A percentile compares a stretch with the other conserved stretches of the same genome.
These are phyloP conservation scores for Gymnopilus dilepis DNA, from an alignment of 768 basidiomycete genomes.

Conservation along the genomic window DNA sequence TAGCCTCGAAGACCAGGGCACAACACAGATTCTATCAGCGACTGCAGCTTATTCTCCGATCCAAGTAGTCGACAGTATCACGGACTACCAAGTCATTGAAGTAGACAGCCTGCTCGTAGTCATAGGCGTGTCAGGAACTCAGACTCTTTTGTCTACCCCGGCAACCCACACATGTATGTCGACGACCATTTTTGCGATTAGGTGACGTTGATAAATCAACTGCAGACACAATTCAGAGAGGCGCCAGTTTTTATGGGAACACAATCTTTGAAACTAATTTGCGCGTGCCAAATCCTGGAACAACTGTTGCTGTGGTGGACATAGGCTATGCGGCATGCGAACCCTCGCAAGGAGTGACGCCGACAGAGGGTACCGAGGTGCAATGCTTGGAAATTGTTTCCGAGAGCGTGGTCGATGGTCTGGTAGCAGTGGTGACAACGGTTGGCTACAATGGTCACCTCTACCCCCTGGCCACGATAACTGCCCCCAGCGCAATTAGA, in stretches of 20 bases:
- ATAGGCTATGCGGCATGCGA: background rate
- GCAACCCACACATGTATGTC: background rate
- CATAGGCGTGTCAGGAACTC: background rate
- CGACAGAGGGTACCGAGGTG: background rate
- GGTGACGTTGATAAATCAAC: too few relatives aligned
- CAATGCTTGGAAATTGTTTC: background rate
- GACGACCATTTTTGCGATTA: background rate
- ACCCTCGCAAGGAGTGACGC: background rate
- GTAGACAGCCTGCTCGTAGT: constrained; percentile 1
- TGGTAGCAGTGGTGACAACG: background rate
- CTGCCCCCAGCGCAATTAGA: background rate
- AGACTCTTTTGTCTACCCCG: background rate
- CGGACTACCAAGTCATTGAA: background rate
- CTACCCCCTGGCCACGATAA: background rate
- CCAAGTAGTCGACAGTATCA: background rate
- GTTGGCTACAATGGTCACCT: background rate
- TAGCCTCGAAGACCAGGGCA: background rate
- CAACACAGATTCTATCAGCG: background rate
- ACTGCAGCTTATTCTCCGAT: background rate
- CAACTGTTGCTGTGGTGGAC: background rate
- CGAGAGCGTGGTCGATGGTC: background rate
- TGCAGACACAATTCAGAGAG: constrained; percentile 3
- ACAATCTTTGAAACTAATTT: background rate
- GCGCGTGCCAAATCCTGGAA: background rate
- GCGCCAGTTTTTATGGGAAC: background rate